Conservation (phyloP, 163 green algal species). For the Chlamydomonas reinhardtii region DNA sequence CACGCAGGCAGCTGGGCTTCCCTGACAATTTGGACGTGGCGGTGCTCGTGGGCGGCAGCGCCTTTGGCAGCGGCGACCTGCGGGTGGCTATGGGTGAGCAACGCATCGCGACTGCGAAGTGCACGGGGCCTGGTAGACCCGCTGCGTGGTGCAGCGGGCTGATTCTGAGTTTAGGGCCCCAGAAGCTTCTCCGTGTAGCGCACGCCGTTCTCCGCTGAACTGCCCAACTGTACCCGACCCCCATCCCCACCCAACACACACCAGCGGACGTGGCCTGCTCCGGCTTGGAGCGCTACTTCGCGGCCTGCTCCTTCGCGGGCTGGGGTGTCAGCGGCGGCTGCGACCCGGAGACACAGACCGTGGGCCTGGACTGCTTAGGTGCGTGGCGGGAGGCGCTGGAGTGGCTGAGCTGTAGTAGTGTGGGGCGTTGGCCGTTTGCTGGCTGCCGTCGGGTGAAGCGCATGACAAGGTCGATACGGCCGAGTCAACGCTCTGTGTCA, state of each 20-base stretch:
- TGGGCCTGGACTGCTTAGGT: conserved; percentile 24
- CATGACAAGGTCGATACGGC: too few species aligned
- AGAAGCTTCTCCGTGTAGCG: too few species aligned
- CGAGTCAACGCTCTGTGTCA: too few species aligned
- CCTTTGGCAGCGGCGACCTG: neutral
- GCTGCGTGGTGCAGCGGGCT: too few species aligned
- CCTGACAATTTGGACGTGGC: neutral
- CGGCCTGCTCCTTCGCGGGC: conserved; percentile 32
- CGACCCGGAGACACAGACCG: neutral
- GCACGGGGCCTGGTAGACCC: too few species aligned
- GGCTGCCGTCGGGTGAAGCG: too few species aligned
- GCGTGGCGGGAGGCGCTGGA: neutral
- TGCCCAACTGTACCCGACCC: too few species aligned
- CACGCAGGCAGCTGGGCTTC: conserved; percentile 10
- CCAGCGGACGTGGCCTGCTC: neutral
- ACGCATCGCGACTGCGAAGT: too few species aligned
- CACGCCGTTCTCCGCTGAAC: too few species aligned
- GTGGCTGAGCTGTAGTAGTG: too few species aligned
- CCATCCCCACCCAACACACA: too few species aligned
- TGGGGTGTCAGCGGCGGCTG: conserved; percentile 15
- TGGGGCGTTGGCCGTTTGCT: neutral
- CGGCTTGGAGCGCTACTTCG: conserved; percentile 16
- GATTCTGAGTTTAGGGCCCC: too few species aligned
- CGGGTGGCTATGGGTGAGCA: neutral
- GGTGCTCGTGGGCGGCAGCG: neutral